phyloP scores from a whole-genome alignment of 164 flowering plant species.

The Piper betle region DNA sequence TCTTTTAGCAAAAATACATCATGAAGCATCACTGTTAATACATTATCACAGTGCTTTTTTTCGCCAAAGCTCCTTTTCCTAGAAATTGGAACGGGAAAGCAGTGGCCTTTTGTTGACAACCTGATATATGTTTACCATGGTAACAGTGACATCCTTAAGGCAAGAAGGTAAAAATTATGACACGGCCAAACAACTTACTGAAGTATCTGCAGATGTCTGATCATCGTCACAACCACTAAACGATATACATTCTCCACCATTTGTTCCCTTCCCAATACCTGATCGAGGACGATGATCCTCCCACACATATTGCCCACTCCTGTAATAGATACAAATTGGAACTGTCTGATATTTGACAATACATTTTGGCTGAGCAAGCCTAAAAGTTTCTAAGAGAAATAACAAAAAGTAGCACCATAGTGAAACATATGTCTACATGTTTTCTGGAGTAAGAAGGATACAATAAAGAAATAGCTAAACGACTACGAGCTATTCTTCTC shows the following conservation, averaged over 20 bases:
- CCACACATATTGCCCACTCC: slow-evolving; percentile 70
- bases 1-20: no score
- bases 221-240: slow-evolving; percentile 88
- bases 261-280: slow-evolving; percentile 80
- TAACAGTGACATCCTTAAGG: not conserved
- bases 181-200: slow-evolving; percentile 21
- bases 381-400: no score
- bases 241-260: slow-evolving; percentile 74
- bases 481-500: no score
- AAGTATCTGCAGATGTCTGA: slow-evolving; percentile 77
- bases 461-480: no score
- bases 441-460: not conserved
- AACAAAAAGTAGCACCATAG: no score
- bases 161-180: no score
- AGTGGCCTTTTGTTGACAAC: not conserved
- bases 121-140: not conserved
- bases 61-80: not conserved
- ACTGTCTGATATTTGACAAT: no score
- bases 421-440: no score
- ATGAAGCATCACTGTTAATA: no score
- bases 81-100: no score
- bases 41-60: not conserved
- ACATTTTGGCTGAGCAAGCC: no score
- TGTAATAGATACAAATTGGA: slow-evolving; percentile 5
- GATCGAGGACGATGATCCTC: slow-evolving; percentile 85